Evolutionary conservation across 495 filamentous ascomycete species (phyloP), one percentile per base, ranked within the genome.

Genomic region (Talaromyces liani): DNA sequence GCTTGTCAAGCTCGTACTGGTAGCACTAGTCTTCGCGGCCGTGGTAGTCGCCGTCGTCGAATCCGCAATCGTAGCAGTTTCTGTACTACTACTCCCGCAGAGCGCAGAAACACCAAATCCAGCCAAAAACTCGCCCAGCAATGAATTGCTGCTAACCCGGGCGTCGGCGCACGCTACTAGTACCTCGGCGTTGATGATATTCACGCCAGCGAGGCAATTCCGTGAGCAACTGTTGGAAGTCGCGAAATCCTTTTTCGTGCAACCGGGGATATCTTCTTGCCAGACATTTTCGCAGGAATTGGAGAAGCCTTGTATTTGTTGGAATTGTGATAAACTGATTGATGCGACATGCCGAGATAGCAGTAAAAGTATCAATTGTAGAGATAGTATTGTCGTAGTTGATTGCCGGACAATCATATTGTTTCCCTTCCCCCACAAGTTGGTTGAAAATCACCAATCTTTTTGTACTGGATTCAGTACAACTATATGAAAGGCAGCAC

Each of bases 271-370:
- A 14, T 57, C 18, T 24, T 41, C 22, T 25, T 58, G 34, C 62
- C 62, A 63, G 5, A 63, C 51, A 27, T 27, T 25, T n/a, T 36
- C 34, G 31, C 62, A 63, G 20, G 53, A 20, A 9, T 24, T n/a
- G 2, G 62, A 57, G 27, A 63, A 39, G 22, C 39, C 39, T 24
- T 29, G 45, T 22, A 63, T 63, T 41, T 63, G 18, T 31, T 63
- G 41, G 34, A 57, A 63, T 31, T 63, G 49, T n/a, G 62, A 63
- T 27, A 63, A 34, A 4, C 45, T 55, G 51, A 63, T 57, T 20
- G 62, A 58, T 6, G 61, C 34, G 25, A 29, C 27, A 7, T 22
- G 2, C 10, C 41, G 12, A 8, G 34, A 51, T 34, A 62, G 14
- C 14, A 62, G 47, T 33, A 62, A 29, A 20, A 45, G 33, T 16